These are phyloP conservation scores for Pyricularia grisea DNA, from an alignment of 2,329 filamentous ascomycete species.

Conservation along the genomic window DNA sequence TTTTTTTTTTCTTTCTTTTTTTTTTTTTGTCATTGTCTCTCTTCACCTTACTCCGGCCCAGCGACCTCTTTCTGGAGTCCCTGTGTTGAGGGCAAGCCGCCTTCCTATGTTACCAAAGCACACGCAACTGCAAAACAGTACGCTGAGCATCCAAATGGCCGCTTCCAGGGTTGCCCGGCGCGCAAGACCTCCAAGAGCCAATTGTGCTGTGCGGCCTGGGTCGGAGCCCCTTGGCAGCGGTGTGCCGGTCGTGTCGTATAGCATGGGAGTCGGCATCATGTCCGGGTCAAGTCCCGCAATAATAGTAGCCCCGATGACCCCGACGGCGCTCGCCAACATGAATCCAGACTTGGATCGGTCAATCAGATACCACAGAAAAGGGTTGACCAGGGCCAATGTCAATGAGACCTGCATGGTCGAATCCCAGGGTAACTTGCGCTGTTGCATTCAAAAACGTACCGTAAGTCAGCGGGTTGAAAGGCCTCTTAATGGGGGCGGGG, in stretches of 20 bases:
- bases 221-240: neutral
- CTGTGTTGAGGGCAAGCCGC: conserved; percentile 51
- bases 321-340: conserved; percentile 65
- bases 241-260: neutral
- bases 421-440: conserved; percentile 88
- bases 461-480: neutral
- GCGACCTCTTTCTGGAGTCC: conserved; percentile 30
- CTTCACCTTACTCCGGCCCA: conserved; percentile 32
- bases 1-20: neutral
- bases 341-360: conserved; percentile 84
- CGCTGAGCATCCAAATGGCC: conserved; percentile 83
- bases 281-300: conserved; percentile 69
- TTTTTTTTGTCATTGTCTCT: too few species aligned
- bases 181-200: conserved; percentile 35
- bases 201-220: conserved; percentile 9
- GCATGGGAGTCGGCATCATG: conserved; percentile 61
- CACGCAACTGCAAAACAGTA: conserved; percentile 88
- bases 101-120: conserved; percentile 96
- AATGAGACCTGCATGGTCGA: conserved; percentile 89
- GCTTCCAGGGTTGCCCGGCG: conserved; percentile 54
- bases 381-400: conserved; percentile 83
- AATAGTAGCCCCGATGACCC: conserved; percentile 62
- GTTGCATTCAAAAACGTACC: conserved; percentile 1
- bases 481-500: neutral
- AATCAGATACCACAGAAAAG: conserved; percentile 91